Evolutionary conservation across 139 green algal genomes (phyloP), one percentile per base, ranked within the genome.

Genomic region (Tetraselmis striata): DNA sequence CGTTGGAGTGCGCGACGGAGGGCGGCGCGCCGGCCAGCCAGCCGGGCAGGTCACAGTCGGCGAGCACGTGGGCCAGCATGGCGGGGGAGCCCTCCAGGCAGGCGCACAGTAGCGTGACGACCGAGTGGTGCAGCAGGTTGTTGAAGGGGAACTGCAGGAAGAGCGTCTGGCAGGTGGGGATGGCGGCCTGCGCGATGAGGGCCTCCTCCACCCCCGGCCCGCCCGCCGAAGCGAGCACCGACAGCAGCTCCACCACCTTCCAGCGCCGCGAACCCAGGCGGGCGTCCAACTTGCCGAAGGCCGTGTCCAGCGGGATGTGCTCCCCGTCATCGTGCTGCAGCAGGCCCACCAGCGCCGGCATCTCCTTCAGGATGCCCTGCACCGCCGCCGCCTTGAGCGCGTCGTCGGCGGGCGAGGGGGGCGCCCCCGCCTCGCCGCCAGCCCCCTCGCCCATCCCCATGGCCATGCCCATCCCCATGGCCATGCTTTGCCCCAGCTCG

Each of bases 71-170:
- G 1, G 78, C 30, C 30, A 93, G 59, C n/a, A 97, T 81, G 18
- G 27, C 32, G 11, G 87, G 29, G 5, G 82, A 89, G 23, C 82
- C 83, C 1, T 77, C 85, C 58, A 95, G 29, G 24, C 75, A 81
- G 0, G 85, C 86, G 1, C 85, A 25, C 0, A 98, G n/a, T 82
- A 98, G 82, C 1, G 78, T 77, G 0, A 84, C 81, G 23, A 95
- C 91, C 30, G 91, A 88, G 80, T 93, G 90, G 83, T 98, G 95
- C 83, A 98, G 86, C 58, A 94, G 86, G 85, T 95, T 97, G 88
- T 98, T 97, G 92, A 98, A 98, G 30, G 95, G 94, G 84, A 93
- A 95, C 23, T 77, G 75, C 74, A 88, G 78, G 45, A 98, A 94
- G 27, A 98, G 90, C 32, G 91, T 78, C 81, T 97, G 85, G 84